Conservation (phyloP, 2,329 filamentous ascomycete genomes). For the Dothistroma pini region DNA sequence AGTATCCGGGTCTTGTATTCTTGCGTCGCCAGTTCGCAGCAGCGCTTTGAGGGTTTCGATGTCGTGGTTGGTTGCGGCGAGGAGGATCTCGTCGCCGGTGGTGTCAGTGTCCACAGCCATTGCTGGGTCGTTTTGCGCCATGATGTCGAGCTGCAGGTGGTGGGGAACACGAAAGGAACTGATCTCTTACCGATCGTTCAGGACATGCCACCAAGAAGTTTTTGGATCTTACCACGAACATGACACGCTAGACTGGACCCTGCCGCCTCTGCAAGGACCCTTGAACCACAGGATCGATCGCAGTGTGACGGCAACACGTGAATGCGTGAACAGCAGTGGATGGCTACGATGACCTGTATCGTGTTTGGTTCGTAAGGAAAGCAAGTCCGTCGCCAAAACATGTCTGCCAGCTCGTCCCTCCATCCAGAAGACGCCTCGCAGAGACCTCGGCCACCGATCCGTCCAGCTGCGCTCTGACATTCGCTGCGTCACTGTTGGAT, state of each 20-base stretch:
- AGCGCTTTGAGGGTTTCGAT: conserved; percentile 64
- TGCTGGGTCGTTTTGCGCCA: conserved; percentile 15
- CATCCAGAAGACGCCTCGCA: background rate
- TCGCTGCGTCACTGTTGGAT: background rate
- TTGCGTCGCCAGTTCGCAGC: conserved; percentile 62
- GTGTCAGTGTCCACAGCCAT: conserved; percentile 42
- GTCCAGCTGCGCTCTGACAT: background rate
- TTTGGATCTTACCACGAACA: background rate
- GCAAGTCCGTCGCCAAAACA: background rate
- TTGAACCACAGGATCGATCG: background rate
- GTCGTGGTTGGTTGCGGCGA: conserved; percentile 66
- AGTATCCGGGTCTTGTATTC: conserved; percentile 75
- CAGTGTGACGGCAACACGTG: background rate
- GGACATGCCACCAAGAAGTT: background rate
- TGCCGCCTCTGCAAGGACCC: background rate
- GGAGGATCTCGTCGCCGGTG: conserved; percentile 57
- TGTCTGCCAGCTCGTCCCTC: background rate
- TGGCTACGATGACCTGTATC: no score
- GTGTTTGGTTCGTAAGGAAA: no score
- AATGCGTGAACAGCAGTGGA: background rate
- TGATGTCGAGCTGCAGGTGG: background rate
- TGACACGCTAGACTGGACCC: background rate
- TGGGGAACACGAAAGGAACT: no score
- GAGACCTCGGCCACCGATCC: background rate
- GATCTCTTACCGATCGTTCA: background rate